Evolutionary conservation across 2,329 filamentous ascomycete species (phyloP), one percentile per base, ranked within the genome.

Genomic region (Paecilomyces formosus): DNA sequence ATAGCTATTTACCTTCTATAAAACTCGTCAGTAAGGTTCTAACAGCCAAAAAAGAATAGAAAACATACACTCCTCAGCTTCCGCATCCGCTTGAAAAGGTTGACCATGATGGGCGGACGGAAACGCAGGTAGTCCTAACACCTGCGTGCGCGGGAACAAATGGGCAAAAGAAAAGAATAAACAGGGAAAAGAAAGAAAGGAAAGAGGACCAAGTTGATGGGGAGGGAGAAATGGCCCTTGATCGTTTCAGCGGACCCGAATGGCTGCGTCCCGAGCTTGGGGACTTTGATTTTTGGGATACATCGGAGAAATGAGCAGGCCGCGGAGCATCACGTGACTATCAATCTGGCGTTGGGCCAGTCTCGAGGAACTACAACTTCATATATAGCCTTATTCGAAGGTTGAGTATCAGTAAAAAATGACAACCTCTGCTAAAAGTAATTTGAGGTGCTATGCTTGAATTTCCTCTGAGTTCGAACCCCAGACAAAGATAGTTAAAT

Each of bases 41-140:
- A 45, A 28, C 24, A 53, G 57, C 33, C 33, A 28, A 45, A 54
- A 55, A 58, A 49, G 8, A 33, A 21, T 31, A 18, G 24, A 11
- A 21, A 13, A 81, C 85, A 74, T 81, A 91, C 89, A 74, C 83
- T 80, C 74, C 85, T 86, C 72, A 95, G 79, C 76, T 85, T 85
- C 72, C 87, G 85, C 83, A 91, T 86, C 68, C 90, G 87, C 76
- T 85, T 85, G 62, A 76, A 68, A 53, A 80, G 62, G 66, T 78
- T 79, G 61, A 79, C 76, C 77, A 79, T 80, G 60, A 54, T 74
- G 66, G 26, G 62, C 62, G 58, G 58, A 55, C 57, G 63, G 61
- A 49, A 31, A 31, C 45, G 33, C 52, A 52, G 31, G 61, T n/a
- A n/a, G n/a, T 63, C 56, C 57, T 61, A 26, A 58, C 58, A 56